Conservation (phyloP, 1,139 yeast genomes). For the Zhuliangozyma parablackwelliae region DNA sequence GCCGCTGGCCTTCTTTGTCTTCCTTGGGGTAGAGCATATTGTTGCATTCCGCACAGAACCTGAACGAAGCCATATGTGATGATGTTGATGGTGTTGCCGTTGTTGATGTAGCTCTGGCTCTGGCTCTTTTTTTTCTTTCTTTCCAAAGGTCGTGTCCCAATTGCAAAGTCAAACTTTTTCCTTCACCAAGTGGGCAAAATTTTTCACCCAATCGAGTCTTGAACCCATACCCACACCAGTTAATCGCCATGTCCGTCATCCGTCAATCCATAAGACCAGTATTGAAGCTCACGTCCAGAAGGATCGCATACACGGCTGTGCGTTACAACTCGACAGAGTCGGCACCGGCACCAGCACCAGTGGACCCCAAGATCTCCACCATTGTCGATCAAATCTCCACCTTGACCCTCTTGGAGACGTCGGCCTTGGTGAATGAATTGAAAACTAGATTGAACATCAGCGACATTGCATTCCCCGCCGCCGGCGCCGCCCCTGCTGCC, state of each 20-base stretch:
- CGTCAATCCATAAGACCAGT: conserved; percentile 40
- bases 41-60: conserved; percentile 93
- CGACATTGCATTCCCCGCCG: conserved; percentile 84
- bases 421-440: conserved; percentile 75
- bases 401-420: conserved; percentile 85
- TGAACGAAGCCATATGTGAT: conserved; percentile 72
- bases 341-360: conserved; percentile 42
- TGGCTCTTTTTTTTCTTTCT: no score
- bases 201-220: conserved; percentile 1
- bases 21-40: conserved; percentile 99
- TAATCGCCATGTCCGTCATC: conserved; percentile 16
- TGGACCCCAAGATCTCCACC: conserved; percentile 81
- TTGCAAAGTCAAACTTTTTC: not conserved
- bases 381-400: conserved; percentile 91
- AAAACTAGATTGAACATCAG: conserved; percentile 87
- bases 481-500: conserved; percentile 61
- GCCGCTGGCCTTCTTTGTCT: conserved; percentile 68
- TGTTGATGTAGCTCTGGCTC: not conserved
- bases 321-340: conserved; percentile 57
- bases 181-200: not conserved
- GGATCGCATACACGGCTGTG: conserved; percentile 18
- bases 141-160: not conserved
- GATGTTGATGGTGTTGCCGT: not conserved
- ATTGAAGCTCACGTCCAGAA: conserved; percentile 27
- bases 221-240: no score